Evolutionary conservation across 495 filamentous ascomycete species (phyloP).

Genomic region (Geopyxis carbonaria): DNA sequence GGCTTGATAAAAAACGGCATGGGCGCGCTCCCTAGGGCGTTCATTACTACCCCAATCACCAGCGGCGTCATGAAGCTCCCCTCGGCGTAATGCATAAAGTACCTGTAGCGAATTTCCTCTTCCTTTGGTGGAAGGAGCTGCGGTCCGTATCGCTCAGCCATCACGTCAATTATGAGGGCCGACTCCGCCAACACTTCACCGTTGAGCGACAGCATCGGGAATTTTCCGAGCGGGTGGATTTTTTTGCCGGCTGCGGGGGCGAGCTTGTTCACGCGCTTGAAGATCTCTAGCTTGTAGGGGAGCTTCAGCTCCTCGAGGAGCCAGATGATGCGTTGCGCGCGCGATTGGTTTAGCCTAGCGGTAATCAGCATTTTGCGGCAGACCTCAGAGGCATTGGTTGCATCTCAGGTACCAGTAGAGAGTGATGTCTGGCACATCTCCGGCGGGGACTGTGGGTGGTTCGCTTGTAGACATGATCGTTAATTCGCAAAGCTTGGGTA

Average conservation of each 20-base stretch:
- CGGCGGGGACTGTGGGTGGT: too few species aligned
- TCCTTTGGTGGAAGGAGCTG: slow-evolving; percentile 42
- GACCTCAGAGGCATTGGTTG: neutral
- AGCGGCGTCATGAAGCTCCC: slow-evolving; percentile 59
- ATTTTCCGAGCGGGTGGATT: slow-evolving; percentile 73
- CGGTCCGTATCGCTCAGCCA: slow-evolving; percentile 54
- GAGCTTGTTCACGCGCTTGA: slow-evolving; percentile 45
- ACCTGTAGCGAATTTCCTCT: slow-evolving; percentile 47
- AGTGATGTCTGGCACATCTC: slow-evolving; percentile 40
- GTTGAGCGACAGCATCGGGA: slow-evolving; percentile 52
- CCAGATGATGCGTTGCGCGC: slow-evolving; percentile 75
- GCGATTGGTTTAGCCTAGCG: slow-evolving; percentile 55
- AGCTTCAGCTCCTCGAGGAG: slow-evolving; percentile 72
- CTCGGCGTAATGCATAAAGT: slow-evolving; percentile 69
- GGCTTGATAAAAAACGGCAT: slow-evolving; percentile 77
- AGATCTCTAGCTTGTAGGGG: slow-evolving; percentile 58
- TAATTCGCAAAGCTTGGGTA: too few species aligned
- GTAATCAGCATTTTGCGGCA: slow-evolving; percentile 3
- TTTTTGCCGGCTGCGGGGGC: slow-evolving; percentile 57
- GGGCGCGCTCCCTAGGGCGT: slow-evolving; percentile 43
- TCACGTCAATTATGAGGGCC: slow-evolving; percentile 60
- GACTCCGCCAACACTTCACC: slow-evolving; percentile 58
- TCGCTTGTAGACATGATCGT: too few species aligned
- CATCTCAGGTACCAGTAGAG: slow-evolving; percentile 47
- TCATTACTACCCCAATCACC: slow-evolving; percentile 40